These are phyloP conservation scores for Russula ochroleuca DNA, from an alignment of 768 basidiomycete genomes.

Conservation along the genomic window DNA sequence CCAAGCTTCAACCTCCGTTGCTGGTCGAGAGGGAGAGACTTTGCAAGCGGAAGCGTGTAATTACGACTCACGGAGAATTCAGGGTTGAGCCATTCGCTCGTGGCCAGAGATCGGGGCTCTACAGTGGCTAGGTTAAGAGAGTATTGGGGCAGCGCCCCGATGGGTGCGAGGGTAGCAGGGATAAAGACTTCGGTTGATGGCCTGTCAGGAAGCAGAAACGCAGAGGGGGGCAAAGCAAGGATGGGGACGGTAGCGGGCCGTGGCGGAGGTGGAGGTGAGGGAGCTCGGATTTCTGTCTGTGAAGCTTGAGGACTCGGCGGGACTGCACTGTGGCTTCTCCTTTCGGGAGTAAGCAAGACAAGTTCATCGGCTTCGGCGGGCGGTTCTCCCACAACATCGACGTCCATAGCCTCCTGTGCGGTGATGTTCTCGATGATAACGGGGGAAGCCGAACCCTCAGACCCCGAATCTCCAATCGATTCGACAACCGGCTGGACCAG, in stretches of 20 bases:
- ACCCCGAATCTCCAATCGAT: neutral
- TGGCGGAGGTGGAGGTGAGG: neutral
- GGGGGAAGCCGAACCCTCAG: slow-evolving; percentile 6
- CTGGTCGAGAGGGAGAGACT: slow-evolving; percentile 52
- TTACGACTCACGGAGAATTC: slow-evolving; percentile 37
- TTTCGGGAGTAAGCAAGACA: neutral
- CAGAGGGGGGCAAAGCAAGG: slow-evolving; percentile 17
- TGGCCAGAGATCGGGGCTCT: slow-evolving; percentile 19
- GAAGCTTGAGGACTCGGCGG: slow-evolving; percentile 2
- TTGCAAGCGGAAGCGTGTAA: slow-evolving; percentile 55
- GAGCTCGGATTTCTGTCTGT: neutral
- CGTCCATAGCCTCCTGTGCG: slow-evolving; percentile 10
- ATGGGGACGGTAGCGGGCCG: neutral
- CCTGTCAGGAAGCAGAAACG: slow-evolving; percentile 22
- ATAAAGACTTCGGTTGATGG: slow-evolving; percentile 12
- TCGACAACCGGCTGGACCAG: neutral
- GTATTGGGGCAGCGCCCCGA: slow-evolving; percentile 18
- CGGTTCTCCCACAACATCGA: slow-evolving; percentile 10
- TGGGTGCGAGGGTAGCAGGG: slow-evolving; percentile 19
- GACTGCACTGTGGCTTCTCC: neutral
- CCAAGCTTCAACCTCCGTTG: slow-evolving; percentile 45
- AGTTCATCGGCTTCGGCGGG: slow-evolving; percentile 1
- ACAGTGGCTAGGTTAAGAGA: neutral
- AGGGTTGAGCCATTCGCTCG: slow-evolving; percentile 28
- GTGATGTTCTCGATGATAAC: neutral